These are phyloP conservation scores for Phytopythium chamaehyphon DNA, from an alignment of 352 stramenopile genomes.

Conservation along the genomic window DNA sequence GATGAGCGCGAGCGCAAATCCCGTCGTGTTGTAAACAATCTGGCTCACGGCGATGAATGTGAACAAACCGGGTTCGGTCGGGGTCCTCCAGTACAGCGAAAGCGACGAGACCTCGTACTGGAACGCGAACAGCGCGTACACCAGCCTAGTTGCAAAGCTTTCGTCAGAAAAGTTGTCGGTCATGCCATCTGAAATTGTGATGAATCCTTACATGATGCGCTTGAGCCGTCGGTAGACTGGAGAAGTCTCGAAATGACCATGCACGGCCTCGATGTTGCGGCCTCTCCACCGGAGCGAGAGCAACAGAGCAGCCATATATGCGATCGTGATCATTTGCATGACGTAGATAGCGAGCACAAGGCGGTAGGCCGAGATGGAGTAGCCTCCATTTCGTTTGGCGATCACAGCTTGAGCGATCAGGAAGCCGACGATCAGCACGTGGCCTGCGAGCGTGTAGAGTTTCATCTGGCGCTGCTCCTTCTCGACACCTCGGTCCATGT, in stretches of 20 bases:
- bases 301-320: slow-evolving; percentile 29
- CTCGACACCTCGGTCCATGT: slow-evolving; percentile 38
- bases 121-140: slow-evolving; percentile 29
- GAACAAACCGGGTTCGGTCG: slow-evolving; percentile 2
- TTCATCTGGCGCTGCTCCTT: slow-evolving; percentile 27
- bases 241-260: slow-evolving; percentile 35
- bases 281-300: slow-evolving; percentile 19
- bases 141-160: slow-evolving; percentile 3
- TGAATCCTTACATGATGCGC: slow-evolving; percentile 34
- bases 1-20: slow-evolving; percentile 15
- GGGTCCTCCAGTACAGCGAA: slow-evolving; percentile 13
- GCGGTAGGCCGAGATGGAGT: slow-evolving; percentile 16
- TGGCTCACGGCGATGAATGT: slow-evolving; percentile 19
- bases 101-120: slow-evolving; percentile 28
- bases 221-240: slow-evolving; percentile 38
- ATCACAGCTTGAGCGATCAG: slow-evolving; percentile 9
- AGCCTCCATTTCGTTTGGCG: slow-evolving; percentile 13
- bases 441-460: slow-evolving; percentile 15
- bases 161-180: background rate
- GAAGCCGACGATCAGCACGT: slow-evolving; percentile 15
- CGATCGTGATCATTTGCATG: slow-evolving; percentile 25
- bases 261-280: slow-evolving; percentile 31
- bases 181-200: background rate
- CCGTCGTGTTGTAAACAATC: slow-evolving; percentile 20
- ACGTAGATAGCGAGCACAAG: slow-evolving; percentile 26